Evolutionary conservation across 139 green algal species (phyloP), one percentile per base, ranked within the genome.

Genomic region (Pleodorina starrii): DNA sequence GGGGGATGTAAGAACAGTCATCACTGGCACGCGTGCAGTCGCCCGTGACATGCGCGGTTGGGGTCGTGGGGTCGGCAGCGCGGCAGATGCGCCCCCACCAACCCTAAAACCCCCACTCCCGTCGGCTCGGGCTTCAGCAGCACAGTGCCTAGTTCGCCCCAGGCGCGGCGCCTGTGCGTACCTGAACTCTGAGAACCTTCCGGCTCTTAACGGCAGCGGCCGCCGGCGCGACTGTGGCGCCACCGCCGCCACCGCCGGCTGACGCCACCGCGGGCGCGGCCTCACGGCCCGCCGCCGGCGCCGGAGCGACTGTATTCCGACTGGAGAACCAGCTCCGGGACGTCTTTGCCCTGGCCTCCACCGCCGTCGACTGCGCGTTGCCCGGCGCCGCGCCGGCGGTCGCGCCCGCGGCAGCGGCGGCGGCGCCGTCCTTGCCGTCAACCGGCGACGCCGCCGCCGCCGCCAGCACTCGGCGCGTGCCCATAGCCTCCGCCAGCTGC

Each of bases 401-500:
- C n/a, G 27, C 9, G 29, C 6, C 76, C 2, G 32, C 76, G 14
- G 32, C 46, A 2, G 48, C 76, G 27, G 50, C 48, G 36, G 1
- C 35, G 7, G 14, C 50, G 3, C 9, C n/a, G 32, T 69, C 76
- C 46, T 84, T 84, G 12, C n/a, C 50, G 5, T 19, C 32, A 46
- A 25, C 72, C 72, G 43, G 6, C 38, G 29, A 29, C 9, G 46
- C 75, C 29, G 46, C n/a, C 32, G 46, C 29, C 44, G 51, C 21
- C 50, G 1, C 27, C 36, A 43, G 9, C n/a, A 25, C 27, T 21
- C 57, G 40, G 27, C 32, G 44, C 7, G 81, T 60, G 19, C 89
- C 54, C 72, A 85, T 46, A 12, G 68, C 66, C 35, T 85, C 60
- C 0, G 86, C 82, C 36, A 94, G 71, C 66, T 85, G 89, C 42